phyloP scores from a whole-genome alignment of 1,139 yeast genomes.

The Trichomonascaceae sp. region DNA sequence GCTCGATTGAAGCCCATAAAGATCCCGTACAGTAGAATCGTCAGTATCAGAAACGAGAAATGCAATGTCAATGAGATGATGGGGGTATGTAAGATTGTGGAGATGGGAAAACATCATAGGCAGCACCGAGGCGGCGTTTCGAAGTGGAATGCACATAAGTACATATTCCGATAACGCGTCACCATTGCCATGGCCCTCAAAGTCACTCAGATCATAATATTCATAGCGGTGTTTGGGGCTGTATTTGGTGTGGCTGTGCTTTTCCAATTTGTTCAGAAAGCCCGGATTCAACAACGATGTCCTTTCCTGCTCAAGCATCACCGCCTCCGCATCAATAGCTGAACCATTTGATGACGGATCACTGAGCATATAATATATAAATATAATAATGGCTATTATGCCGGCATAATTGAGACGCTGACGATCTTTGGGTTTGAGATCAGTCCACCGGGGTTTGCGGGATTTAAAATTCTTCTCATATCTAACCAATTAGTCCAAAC shows the following conservation, averaged over 20 bases:
- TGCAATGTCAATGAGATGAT: slow-evolving; percentile 55
- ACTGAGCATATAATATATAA: neutral
- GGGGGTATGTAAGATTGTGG: slow-evolving; percentile 58
- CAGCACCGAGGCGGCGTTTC: slow-evolving; percentile 60
- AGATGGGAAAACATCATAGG: slow-evolving; percentile 60
- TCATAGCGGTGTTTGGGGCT: slow-evolving; percentile 26
- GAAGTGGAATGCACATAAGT: slow-evolving; percentile 55
- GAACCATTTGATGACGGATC: neutral
- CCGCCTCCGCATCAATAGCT: neutral
- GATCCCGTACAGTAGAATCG: slow-evolving; percentile 54
- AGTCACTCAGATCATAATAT: slow-evolving; percentile 47
- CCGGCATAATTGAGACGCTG: neutral
- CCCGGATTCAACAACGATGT: slow-evolving; percentile 1
- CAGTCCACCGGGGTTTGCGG: slow-evolving; percentile 2
- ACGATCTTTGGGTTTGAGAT: slow-evolving; percentile 1
- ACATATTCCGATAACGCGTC: slow-evolving; percentile 51
- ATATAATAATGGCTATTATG: neutral
- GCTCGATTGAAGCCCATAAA: slow-evolving; percentile 46
- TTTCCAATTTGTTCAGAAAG: slow-evolving; percentile 1
- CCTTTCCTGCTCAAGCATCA: neutral
- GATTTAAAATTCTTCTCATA: slow-evolving; percentile 10
- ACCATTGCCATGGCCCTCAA: slow-evolving; percentile 45
- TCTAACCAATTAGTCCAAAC: neutral
- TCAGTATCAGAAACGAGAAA: slow-evolving; percentile 60
- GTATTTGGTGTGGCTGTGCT: slow-evolving; percentile 1